Percentiles rank a stretch among this genome's conserved stretches.
These are phyloP conservation scores for Verticillium nonalfalfae DNA, from an alignment of 2,329 filamentous ascomycete genomes.

Conservation along the genomic window DNA sequence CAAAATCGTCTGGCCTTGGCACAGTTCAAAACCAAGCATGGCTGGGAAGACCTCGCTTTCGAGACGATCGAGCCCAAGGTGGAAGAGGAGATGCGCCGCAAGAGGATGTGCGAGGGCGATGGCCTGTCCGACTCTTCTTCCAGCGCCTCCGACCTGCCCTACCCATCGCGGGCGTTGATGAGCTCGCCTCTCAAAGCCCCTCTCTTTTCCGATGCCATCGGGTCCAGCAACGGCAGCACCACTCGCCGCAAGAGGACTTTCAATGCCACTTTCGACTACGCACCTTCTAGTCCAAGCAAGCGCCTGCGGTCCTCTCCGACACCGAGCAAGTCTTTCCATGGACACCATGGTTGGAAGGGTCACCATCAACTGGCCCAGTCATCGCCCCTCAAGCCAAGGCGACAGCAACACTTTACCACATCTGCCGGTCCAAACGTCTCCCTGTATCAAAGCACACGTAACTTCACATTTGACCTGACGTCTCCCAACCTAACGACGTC, in stretches of 20 bases:
- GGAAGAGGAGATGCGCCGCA: conserved; percentile 71
- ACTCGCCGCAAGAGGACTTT: conserved; percentile 61
- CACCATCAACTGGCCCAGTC: conserved; percentile 74
- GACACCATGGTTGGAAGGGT: conserved; percentile 62
- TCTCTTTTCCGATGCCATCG: conserved; percentile 78
- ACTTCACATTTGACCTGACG: conserved; percentile 57
- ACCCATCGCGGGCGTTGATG: conserved; percentile 62
- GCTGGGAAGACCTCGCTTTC: conserved; percentile 85
- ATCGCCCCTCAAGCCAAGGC: conserved; percentile 74
- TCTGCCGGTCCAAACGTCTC: conserved; percentile 67
- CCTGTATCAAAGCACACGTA: conserved; percentile 68
- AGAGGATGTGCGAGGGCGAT: conserved; percentile 64
- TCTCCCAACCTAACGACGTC: conserved; percentile 55
- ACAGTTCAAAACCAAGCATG: conserved; percentile 95
- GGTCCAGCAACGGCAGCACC: conserved; percentile 61
- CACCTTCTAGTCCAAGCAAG: conserved; percentile 54
- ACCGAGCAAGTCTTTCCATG: conserved; percentile 36
- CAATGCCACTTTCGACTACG: conserved; percentile 50
- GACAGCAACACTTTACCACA: conserved; percentile 69
- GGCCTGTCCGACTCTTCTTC: conserved; percentile 83
- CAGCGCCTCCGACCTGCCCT: conserved; percentile 70
- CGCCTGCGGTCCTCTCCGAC: conserved; percentile 63
- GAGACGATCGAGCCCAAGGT: conserved; percentile 80
- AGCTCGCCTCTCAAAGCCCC: conserved; percentile 80
- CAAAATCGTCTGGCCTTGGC: conserved; percentile 92